These are phyloP conservation scores for Zygoascus hellenicus DNA, from an alignment of 1,139 yeast species.

Conservation along the genomic window DNA sequence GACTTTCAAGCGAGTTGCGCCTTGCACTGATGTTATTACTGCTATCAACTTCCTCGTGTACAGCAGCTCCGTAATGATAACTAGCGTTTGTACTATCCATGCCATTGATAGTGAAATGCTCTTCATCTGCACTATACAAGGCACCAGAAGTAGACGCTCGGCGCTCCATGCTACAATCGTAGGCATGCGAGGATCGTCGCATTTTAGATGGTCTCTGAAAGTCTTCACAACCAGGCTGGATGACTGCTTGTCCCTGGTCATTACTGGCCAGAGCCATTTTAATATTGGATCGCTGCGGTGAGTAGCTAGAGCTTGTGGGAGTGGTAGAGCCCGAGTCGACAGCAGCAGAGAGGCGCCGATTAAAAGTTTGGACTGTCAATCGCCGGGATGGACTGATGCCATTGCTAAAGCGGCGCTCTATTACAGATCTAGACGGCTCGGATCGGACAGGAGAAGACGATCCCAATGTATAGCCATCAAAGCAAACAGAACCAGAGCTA, in stretches of 20 bases:
- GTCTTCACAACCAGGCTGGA: constrained; percentile 1
- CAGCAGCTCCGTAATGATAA: too few species aligned
- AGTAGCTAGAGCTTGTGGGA: not conserved
- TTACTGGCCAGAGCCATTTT: not conserved
- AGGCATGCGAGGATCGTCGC: not conserved
- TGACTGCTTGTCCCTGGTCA: constrained; percentile 1
- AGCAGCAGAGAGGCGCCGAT: too few species aligned
- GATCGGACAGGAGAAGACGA: too few species aligned
- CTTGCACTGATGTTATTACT: constrained; percentile 9
- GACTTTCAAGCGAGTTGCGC: constrained; percentile 20
- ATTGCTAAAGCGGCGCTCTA: too few species aligned
- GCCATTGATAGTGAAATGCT: not conserved
- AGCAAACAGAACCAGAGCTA: too few species aligned
- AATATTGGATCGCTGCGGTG: not conserved
- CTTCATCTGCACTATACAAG: not conserved
- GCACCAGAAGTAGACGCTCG: not conserved
- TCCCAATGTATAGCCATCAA: too few species aligned
- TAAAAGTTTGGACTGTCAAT: too few species aligned
- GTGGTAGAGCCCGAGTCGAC: too few species aligned
- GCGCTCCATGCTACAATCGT: not conserved
- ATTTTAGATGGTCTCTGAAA: not conserved
- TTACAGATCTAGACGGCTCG: too few species aligned
- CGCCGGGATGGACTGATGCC: too few species aligned
- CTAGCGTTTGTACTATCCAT: not conserved
- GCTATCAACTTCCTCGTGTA: not conserved